Conservation (phyloP, 805 yeast genomes). For the Zygoascus flipseniorum region DNA sequence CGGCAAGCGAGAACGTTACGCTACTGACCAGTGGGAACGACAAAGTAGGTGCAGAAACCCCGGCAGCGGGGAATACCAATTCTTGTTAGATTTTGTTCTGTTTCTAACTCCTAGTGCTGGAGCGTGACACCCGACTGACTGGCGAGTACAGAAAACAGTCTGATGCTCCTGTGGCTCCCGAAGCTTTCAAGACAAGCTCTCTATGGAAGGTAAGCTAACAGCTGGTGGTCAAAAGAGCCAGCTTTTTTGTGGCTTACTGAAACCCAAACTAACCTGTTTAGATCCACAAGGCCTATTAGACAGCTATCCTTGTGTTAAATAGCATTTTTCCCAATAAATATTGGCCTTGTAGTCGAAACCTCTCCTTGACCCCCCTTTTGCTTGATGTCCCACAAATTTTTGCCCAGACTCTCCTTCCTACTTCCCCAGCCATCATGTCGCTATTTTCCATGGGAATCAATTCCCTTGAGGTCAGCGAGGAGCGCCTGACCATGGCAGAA, state of each 20-base stretch:
- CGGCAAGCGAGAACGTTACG: slow-evolving; percentile 45
- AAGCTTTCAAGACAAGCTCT: slow-evolving; percentile 67
- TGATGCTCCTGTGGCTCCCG: slow-evolving; percentile 63
- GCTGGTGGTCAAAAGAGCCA: background rate
- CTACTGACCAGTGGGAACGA: slow-evolving; percentile 46
- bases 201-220: slow-evolving; percentile 27
- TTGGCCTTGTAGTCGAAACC: background rate
- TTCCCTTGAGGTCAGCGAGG: slow-evolving; percentile 25
- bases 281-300: slow-evolving; percentile 6
- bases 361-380: background rate
- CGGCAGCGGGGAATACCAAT: no score
- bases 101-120: slow-evolving; percentile 36
- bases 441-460: slow-evolving; percentile 25
- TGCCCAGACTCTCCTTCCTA: background rate
- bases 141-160: slow-evolving; percentile 65
- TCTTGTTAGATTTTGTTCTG: slow-evolving; percentile 6
- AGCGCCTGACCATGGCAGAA: slow-evolving; percentile 26
- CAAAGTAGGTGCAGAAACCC: slow-evolving; percentile 32
- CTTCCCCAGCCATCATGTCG: slow-evolving; percentile 23
- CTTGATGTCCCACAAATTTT: background rate
- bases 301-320: background rate
- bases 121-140: slow-evolving; percentile 69
- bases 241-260: background rate
- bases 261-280: background rate
- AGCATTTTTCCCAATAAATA: background rate